phyloP scores from a whole-genome alignment of 805 yeast species.

The Candida berthetii region DNA sequence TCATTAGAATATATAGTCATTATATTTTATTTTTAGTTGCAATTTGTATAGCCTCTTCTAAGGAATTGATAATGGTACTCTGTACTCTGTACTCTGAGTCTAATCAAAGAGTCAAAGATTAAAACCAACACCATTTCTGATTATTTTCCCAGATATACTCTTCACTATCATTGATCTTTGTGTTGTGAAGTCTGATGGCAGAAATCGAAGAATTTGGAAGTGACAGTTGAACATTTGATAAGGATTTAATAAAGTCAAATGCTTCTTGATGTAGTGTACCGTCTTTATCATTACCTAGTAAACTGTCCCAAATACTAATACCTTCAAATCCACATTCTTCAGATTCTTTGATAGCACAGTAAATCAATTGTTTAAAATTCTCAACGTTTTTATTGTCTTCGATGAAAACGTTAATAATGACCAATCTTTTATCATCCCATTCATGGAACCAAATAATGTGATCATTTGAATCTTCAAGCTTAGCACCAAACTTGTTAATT shows the following conservation, averaged over 20 bases:
- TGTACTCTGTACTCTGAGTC: too few species aligned
- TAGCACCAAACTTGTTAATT: conserved; percentile 22
- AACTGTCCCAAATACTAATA: conserved; percentile 32
- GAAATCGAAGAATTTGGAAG: conserved; percentile 27
- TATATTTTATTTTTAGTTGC: too few species aligned
- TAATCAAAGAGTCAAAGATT: background rate
- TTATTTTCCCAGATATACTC: conserved; percentile 33
- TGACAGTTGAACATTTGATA: background rate
- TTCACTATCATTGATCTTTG: conserved; percentile 16
- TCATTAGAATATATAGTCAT: too few species aligned
- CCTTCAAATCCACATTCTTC: conserved; percentile 16
- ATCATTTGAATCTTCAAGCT: conserved; percentile 17
- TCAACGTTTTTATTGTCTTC: conserved; percentile 5
- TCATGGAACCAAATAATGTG: conserved; percentile 41
- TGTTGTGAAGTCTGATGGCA: conserved; percentile 29
- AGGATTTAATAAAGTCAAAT: conserved; percentile 5
- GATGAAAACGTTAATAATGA: conserved; percentile 21
- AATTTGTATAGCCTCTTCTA: too few species aligned
- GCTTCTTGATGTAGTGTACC: conserved; percentile 1
- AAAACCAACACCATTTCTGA: conserved; percentile 46
- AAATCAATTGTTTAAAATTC: conserved; percentile 21
- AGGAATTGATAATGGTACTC: too few species aligned
- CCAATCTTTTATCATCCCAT: conserved; percentile 26
- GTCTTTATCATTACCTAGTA: conserved; percentile 14
- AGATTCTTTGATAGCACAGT: conserved; percentile 29